Percentiles rank a stretch among this genome's conserved stretches.
These are phyloP conservation scores for Zygosaccharomyces sapae DNA, from an alignment of 1,139 yeast genomes.

Conservation along the genomic window DNA sequence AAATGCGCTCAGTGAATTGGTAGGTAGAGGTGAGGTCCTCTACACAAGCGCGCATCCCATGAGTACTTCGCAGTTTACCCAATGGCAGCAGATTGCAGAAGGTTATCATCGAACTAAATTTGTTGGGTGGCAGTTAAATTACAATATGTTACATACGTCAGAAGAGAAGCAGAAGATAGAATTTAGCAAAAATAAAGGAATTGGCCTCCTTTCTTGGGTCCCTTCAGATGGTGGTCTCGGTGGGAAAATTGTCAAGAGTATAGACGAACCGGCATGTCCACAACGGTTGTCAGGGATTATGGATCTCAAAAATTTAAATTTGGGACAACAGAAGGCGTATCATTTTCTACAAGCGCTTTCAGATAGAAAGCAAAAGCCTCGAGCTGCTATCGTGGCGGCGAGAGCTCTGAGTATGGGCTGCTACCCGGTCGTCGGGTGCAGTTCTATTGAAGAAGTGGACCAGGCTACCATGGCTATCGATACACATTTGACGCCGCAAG, in stretches of 20 bases:
- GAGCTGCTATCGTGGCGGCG: slow-evolving; percentile 1
- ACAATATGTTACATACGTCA: neutral
- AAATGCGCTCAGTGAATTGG: neutral
- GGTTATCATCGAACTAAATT: neutral
- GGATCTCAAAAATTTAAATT: neutral
- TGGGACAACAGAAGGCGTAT: neutral
- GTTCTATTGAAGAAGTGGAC: neutral
- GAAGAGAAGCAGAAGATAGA: neutral
- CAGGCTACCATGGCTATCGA: neutral
- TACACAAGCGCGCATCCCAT: neutral
- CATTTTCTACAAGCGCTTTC: neutral
- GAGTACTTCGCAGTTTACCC: neutral
- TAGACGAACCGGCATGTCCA: neutral
- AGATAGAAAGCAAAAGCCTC: slow-evolving; percentile 1
- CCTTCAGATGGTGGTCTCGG: slow-evolving; percentile 3
- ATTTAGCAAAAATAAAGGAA: neutral
- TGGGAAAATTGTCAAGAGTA: neutral
- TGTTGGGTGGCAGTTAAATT: neutral
- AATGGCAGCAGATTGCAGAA: slow-evolving; percentile 2
- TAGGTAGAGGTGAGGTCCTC: neutral
- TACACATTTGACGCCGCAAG: slow-evolving; percentile 2
- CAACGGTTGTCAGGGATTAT: neutral
- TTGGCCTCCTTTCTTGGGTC: slow-evolving; percentile 1
- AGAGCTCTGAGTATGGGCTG: neutral
- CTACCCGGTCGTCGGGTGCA: slow-evolving; percentile 1